Evolutionary conservation across 805 yeast species (phyloP), one percentile per base, ranked within the genome.

Genomic region (Saccharomyces jurei): DNA sequence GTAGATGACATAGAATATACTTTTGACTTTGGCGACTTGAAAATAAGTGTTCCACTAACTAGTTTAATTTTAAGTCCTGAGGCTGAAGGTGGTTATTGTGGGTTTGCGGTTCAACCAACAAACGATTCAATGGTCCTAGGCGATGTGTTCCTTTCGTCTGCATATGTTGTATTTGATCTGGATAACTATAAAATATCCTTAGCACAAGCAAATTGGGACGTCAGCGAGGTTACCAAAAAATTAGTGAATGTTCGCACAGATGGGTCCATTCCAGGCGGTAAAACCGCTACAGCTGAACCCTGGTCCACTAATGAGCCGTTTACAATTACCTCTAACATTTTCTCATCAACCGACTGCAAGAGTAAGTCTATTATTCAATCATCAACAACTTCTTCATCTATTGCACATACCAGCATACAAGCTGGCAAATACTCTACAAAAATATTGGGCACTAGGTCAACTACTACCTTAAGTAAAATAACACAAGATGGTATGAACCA

Each of bases 21-120:
- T 29, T 81, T 81, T 60, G 71, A 79, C 60, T 82, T 86, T 69
- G 81, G 82, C 56, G 90, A 89, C 5, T 66, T 75, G n/a, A 62
- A 66, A 9, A 80, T 86, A 54, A 64, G 72, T 14, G 81, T 79
- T 6, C 85, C 88, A 5, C 61, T 80, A 25, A 29, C 52, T 2
- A 63, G 71, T 52, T 61, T 73, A 36, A 57, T 73, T 22, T 58
- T 70, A 41, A 58, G 64, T 11, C 58, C 68, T 4, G 61, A 60
- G 30, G 50, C 57, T 9, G 58, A 62, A 5, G 64, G 69, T 1
- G 59, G 63, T 2, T 63, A 68, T 26, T 81, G 84, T 69, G 79
- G 75, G 1, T 63, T 80, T 46, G 81, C 78, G 1, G 58, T 79
- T 1, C 57, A 71, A 41, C 56, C 63, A 22, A 71, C 69, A 32